Percentiles rank a stretch among this genome's conserved stretches.
These are phyloP conservation scores for Zoysia japonica DNA, from an alignment of 176 grass and related monocot species.

Conservation along the genomic window DNA sequence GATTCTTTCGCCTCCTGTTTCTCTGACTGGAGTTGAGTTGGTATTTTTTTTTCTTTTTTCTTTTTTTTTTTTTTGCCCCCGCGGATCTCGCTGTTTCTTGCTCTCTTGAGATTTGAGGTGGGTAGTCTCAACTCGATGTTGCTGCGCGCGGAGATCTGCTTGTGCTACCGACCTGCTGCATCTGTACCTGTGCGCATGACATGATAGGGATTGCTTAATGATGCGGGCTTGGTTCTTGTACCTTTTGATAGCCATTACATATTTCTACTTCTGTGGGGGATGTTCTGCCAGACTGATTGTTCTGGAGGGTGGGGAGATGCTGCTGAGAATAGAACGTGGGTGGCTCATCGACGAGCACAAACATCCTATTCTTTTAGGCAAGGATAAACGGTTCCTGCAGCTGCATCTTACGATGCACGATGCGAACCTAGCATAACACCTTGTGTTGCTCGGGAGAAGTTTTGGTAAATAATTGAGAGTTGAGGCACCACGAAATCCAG, in stretches of 20 bases:
- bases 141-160: constrained; percentile 31
- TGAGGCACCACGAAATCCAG: constrained; percentile 11
- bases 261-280: not conserved
- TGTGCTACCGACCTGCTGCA: constrained; percentile 13
- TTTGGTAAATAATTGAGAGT: not conserved
- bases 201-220: not conserved
- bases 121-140: not conserved
- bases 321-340: not conserved
- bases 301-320: not conserved
- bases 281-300: not conserved
- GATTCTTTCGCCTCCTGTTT: not conserved
- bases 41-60: not conserved
- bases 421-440: not conserved
- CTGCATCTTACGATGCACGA: not conserved
- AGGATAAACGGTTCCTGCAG: not conserved
- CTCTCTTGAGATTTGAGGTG: not conserved
- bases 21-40: not conserved
- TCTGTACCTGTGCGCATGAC: not conserved
- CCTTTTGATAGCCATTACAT: not conserved
- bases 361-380: not conserved
- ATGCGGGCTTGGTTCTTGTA: not conserved
- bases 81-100: constrained; percentile 2
- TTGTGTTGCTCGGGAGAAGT: not conserved
- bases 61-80: not conserved
- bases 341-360: not conserved